Evolutionary conservation across 2,329 filamentous ascomycete genomes (phyloP).

Genomic region (Zymoseptoria ardabiliae): DNA sequence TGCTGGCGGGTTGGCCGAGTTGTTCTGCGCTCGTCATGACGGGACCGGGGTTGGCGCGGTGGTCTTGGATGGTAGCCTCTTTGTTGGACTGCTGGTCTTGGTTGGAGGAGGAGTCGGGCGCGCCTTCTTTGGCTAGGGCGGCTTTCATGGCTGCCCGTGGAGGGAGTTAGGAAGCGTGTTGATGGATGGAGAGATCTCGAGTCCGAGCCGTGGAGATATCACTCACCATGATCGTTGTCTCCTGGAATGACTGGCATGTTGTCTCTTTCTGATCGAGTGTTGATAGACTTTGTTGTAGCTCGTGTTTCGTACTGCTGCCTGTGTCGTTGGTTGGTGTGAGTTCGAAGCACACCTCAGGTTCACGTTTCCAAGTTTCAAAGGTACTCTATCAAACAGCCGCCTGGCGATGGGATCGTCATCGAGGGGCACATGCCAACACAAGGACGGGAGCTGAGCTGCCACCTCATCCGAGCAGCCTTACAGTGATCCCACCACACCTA

Average conservation of each 20-base stretch:
- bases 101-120: neutral
- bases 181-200: neutral
- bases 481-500: no score
- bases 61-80: slow-evolving; percentile 30
- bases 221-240: slow-evolving; percentile 16
- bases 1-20: slow-evolving; percentile 39
- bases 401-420: neutral
- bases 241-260: slow-evolving; percentile 18
- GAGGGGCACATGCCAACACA: neutral
- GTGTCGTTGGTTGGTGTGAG: neutral
- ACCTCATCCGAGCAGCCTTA: neutral
- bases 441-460: no score
- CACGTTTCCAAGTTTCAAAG: neutral
- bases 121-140: slow-evolving; percentile 11
- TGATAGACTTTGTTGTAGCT: neutral
- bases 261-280: neutral
- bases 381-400: neutral
- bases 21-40: slow-evolving; percentile 32
- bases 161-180: neutral
- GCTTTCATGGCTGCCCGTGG: slow-evolving; percentile 13
- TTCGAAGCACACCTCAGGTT: neutral
- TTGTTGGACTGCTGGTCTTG: no score
- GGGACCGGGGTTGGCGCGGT: slow-evolving; percentile 39
- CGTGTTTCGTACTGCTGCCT: neutral
- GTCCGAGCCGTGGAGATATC: neutral